Evolutionary conservation across 1,284 basidiomycete species (phyloP).

Genomic region (Moesziomyces parantarcticus): DNA sequence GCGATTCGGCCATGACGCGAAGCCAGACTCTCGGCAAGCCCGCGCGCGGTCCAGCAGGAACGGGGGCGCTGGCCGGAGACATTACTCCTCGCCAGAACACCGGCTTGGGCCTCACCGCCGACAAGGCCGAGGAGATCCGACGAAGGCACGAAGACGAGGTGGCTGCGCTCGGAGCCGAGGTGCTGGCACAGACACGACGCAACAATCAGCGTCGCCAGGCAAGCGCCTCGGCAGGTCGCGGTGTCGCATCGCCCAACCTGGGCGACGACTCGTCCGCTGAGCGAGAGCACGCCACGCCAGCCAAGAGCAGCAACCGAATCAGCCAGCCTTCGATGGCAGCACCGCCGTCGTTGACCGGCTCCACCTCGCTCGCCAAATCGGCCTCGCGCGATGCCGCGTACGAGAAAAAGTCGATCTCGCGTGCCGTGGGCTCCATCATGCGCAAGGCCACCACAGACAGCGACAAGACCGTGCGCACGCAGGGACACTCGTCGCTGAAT

Average conservation of each 20-base stretch:
- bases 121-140: slow-evolving; percentile 56
- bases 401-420: slow-evolving; percentile 41
- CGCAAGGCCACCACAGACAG: slow-evolving; percentile 41
- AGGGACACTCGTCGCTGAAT: slow-evolving; percentile 6
- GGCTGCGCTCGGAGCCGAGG: slow-evolving; percentile 60
- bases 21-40: slow-evolving; percentile 20
- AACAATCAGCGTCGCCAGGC: slow-evolving; percentile 47
- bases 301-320: slow-evolving; percentile 14
- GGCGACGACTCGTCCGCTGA: slow-evolving; percentile 23
- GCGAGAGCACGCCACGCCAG: slow-evolving; percentile 11
- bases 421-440: slow-evolving; percentile 43
- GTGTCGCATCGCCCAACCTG: slow-evolving; percentile 5
- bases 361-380: slow-evolving; percentile 18
- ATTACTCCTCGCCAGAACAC: slow-evolving; percentile 41
- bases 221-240: slow-evolving; percentile 14
- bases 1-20: slow-evolving; percentile 10
- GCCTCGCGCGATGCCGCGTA: slow-evolving; percentile 27
- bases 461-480: slow-evolving; percentile 34
- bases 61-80: slow-evolving; percentile 15
- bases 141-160: slow-evolving; percentile 64
- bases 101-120: slow-evolving; percentile 41
- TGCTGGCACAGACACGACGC: slow-evolving; percentile 51
- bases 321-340: slow-evolving; percentile 6
- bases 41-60: slow-evolving; percentile 10
- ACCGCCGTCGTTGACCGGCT: slow-evolving; percentile 10